Conservation (phyloP, 306 rosid species). For the Ochetophila trinervis region DNA sequence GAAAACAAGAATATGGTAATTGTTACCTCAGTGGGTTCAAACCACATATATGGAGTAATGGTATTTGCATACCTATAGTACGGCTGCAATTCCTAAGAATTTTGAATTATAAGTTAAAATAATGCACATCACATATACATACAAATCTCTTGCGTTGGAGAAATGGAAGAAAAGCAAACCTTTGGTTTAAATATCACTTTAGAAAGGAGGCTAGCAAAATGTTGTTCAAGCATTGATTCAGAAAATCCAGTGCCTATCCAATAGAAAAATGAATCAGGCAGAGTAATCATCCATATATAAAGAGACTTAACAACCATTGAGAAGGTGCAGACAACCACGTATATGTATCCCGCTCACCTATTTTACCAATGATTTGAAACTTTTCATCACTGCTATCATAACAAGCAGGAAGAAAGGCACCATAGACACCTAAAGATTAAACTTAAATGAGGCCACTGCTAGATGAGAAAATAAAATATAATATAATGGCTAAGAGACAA, state of each 20-base stretch:
- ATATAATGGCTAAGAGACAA: background rate
- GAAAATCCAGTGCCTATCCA: constrained; percentile 79
- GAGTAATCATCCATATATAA: constrained; percentile 17
- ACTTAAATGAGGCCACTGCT: too few species aligned
- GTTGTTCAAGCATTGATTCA: constrained; percentile 67
- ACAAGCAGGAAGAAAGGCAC: constrained; percentile 91
- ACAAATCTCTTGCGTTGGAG: constrained; percentile 1
- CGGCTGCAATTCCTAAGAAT: constrained; percentile 43
- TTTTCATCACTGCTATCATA: constrained; percentile 70
- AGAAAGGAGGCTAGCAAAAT: constrained; percentile 68
- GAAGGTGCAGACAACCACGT: constrained; percentile 15
- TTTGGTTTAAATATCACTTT: constrained; percentile 78
- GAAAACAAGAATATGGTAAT: constrained; percentile 20
- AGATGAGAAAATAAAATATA: background rate
- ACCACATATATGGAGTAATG: constrained; percentile 86
- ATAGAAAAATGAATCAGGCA: constrained; percentile 22
- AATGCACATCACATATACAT: background rate
- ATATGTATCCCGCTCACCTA: constrained; percentile 49
- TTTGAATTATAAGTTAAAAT: constrained; percentile 19
- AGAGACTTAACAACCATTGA: constrained; percentile 13
- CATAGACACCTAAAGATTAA: constrained; percentile 64
- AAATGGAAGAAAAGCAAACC: constrained; percentile 33
- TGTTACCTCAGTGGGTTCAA: constrained; percentile 79
- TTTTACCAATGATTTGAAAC: constrained; percentile 90
- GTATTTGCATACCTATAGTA: constrained; percentile 69